Percentiles rank a stretch among this genome's conserved stretches.
These are phyloP conservation scores for Didymella keratinophila DNA, from an alignment of 2,329 filamentous ascomycete genomes.

Conservation along the genomic window DNA sequence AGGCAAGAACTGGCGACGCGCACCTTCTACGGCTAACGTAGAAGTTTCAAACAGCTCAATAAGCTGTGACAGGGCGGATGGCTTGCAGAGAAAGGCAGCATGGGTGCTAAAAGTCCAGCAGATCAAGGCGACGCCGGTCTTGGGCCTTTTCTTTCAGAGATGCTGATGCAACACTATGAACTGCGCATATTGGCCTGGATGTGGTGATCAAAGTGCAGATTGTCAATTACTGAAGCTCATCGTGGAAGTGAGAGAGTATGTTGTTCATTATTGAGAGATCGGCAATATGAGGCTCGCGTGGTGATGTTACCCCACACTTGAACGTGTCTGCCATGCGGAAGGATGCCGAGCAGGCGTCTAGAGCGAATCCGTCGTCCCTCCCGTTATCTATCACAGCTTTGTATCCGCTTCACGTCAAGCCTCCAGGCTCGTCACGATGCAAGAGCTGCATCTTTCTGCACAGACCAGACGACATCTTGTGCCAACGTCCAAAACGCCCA, in stretches of 20 bases:
- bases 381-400: constrained; percentile 6
- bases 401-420: constrained; percentile 16
- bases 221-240: not conserved
- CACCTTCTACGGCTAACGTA: not conserved
- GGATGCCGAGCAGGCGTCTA: constrained; percentile 15
- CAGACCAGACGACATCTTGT: constrained; percentile 6
- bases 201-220: not conserved
- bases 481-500: constrained; percentile 9
- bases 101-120: not conserved
- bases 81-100: not conserved
- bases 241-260: not conserved
- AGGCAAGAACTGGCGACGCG: not conserved
- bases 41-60: not conserved
- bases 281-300: not conserved
- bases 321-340: constrained; percentile 10
- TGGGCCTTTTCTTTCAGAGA: not conserved
- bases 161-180: constrained; percentile 9
- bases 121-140: constrained; percentile 9
- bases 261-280: constrained; percentile 4
- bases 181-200: not conserved
- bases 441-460: constrained; percentile 15
- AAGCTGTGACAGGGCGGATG: not conserved
- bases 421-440: constrained; percentile 5
- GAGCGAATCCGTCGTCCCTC: constrained; percentile 9
- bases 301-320: constrained; percentile 18